Conservation (phyloP, 2,329 filamentous ascomycete species). For the Epichloe uncinata region DNA sequence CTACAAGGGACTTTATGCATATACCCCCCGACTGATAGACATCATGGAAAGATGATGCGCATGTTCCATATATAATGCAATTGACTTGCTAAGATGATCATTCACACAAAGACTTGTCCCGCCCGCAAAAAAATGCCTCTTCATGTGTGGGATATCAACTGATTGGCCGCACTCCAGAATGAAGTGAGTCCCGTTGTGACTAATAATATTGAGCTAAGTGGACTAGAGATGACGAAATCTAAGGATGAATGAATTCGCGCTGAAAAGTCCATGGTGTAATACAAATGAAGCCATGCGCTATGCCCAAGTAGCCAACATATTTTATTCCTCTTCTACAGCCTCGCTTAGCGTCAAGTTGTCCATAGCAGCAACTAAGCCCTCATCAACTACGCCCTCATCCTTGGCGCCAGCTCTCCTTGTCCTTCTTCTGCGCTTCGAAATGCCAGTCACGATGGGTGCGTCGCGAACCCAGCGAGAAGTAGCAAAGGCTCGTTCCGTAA, state of each 20-base stretch:
- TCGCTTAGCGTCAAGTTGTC: not conserved
- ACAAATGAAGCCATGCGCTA: too few relatives aligned
- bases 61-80: not conserved
- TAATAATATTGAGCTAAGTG: too few relatives aligned
- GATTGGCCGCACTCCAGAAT: too few relatives aligned
- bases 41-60: not conserved
- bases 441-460: constrained; percentile 31
- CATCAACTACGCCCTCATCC: not conserved
- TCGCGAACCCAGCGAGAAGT: constrained; percentile 58
- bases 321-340: not conserved
- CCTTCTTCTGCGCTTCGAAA: constrained; percentile 24
- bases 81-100: not conserved
- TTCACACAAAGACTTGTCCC: too few relatives aligned
- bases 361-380: not conserved
- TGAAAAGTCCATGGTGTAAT: too few relatives aligned
- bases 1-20: not conserved
- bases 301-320: too few relatives aligned
- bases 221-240: too few relatives aligned
- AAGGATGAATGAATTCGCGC: too few relatives aligned
- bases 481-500: constrained; percentile 54
- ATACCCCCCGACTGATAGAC: not conserved
- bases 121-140: too few relatives aligned
- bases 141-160: too few relatives aligned
- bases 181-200: too few relatives aligned
- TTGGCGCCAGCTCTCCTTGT: constrained; percentile 7